A percentile compares a stretch with the other conserved stretches of the same genome.
phyloP scores from a whole-genome alignment of 495 filamentous ascomycete species.

The Parachaetomium inaequale region DNA sequence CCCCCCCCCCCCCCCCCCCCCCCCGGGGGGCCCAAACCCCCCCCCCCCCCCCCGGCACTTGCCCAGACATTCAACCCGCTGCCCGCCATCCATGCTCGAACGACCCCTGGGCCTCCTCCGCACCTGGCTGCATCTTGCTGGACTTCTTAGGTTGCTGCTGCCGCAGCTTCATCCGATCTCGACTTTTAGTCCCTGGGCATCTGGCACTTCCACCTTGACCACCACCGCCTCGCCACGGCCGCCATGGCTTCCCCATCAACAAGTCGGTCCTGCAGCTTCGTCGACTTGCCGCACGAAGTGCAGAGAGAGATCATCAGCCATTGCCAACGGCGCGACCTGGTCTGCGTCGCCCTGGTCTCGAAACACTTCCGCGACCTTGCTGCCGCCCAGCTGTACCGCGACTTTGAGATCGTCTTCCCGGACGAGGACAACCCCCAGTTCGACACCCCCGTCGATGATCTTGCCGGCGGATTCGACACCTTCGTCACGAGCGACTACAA shows the following conservation, averaged over 20 bases:
- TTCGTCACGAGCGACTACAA: conserved; percentile 58
- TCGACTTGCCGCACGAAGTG: conserved; percentile 49
- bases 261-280: conserved; percentile 27
- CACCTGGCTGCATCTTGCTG: neutral
- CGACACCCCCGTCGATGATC: conserved; percentile 47
- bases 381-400: conserved; percentile 54
- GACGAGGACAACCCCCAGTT: conserved; percentile 49
- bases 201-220: conserved; percentile 7
- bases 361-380: conserved; percentile 54
- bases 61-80: neutral
- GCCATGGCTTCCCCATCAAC: conserved; percentile 19
- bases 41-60: conserved; percentile 1
- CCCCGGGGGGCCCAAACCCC: too few species aligned
- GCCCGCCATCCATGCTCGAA: conserved; percentile 4
- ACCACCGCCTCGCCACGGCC: neutral
- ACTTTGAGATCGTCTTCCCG: conserved; percentile 54
- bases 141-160: too few species aligned
- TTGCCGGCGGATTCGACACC: conserved; percentile 56
- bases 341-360: conserved; percentile 53
- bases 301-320: conserved; percentile 50
- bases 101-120: neutral
- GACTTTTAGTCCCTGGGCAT: neutral
- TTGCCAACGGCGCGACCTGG: conserved; percentile 45
- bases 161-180: conserved; percentile 1
- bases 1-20: too few species aligned